Evolutionary conservation across 495 filamentous ascomycete genomes (phyloP), one percentile per base, ranked within the genome.

Genomic region (Astrocystis sublimbata): DNA sequence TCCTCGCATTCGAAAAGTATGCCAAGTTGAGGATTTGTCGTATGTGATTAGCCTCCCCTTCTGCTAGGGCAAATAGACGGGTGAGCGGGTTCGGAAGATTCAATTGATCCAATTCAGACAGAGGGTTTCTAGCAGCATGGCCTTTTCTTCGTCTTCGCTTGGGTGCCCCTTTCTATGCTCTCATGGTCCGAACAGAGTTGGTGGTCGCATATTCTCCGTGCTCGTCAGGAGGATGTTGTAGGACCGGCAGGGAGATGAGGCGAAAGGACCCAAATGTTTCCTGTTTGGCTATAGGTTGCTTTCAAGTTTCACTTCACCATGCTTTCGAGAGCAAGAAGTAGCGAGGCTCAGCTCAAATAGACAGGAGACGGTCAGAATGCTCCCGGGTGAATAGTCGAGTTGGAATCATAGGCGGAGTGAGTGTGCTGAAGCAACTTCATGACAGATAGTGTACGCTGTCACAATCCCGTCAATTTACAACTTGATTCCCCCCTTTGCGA

Each of bases 21-120:
- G 23, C 26, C 2, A 17, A 13, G 21, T 21, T 24, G 24, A 28
- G 24, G 26, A 30, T 41, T 36, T 28, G 30, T 26, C 45, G 15
- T 38, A 51, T 46, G 50, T 26, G 12, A 36, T 61, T 59, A 61
- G 60, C 59, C 62, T 54, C 64, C 67, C 56, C 42, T 65, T 59
- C 67, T n/a, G n/a, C n/a, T 42, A 28, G 58, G 58, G 23, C 36
- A 61, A 45, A 61, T 36, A 42, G 45, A 60, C 41, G 45, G 43
- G 41, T 52, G 46, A n/a, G 24, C 2, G 58, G 58, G 30, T 33
- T 50, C 51, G 45, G 45, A 50, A 50, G 57, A 60, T 45, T 17
- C 46, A 46, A 38, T 9, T 49, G 30, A 7, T 7, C 12, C n/a
- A n/a, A n/a, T n/a, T n/a, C n/a, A n/a, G n/a, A n/a, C n/a, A n/a